phyloP scores from a whole-genome alignment of 306 rosid species.

The Cercis canadensis region DNA sequence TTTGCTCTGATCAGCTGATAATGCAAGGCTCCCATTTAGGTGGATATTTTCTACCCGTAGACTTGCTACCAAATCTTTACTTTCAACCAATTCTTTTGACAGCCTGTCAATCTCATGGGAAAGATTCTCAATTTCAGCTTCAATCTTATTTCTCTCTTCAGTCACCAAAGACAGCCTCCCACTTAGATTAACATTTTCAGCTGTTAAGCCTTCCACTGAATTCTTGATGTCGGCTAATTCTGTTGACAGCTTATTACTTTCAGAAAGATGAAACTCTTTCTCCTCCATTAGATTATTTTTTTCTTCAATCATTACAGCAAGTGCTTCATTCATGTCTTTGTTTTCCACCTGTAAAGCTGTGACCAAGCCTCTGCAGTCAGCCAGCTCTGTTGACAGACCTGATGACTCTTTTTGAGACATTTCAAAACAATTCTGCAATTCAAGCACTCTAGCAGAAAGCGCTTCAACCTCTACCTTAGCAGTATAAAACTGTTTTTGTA shows the following conservation, averaged over 20 bases:
- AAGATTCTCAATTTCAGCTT: constrained; percentile 58
- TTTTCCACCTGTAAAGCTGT: constrained; percentile 67
- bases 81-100: constrained; percentile 54
- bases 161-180: constrained; percentile 56
- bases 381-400: constrained; percentile 65
- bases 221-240: constrained; percentile 55
- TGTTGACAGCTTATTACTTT: constrained; percentile 65
- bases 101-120: constrained; percentile 58
- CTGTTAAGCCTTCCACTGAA: constrained; percentile 55
- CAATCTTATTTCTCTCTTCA: constrained; percentile 58
- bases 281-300: constrained; percentile 60
- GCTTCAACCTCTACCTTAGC: constrained; percentile 62
- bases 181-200: constrained; percentile 61
- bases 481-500: constrained; percentile 53
- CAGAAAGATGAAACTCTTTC: constrained; percentile 52
- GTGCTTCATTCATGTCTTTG: constrained; percentile 53
- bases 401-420: constrained; percentile 58
- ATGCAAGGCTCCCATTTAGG: constrained; percentile 58
- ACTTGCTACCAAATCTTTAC: constrained; percentile 55
- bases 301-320: constrained; percentile 55
- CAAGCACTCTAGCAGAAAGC: constrained; percentile 60
- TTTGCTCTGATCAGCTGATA: constrained; percentile 56
- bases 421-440: constrained; percentile 63
- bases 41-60: constrained; percentile 59
- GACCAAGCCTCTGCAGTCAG: constrained; percentile 66